These are phyloP conservation scores for Elsinoe fawcettii DNA, from an alignment of 2,329 filamentous ascomycete species.

Conservation along the genomic window DNA sequence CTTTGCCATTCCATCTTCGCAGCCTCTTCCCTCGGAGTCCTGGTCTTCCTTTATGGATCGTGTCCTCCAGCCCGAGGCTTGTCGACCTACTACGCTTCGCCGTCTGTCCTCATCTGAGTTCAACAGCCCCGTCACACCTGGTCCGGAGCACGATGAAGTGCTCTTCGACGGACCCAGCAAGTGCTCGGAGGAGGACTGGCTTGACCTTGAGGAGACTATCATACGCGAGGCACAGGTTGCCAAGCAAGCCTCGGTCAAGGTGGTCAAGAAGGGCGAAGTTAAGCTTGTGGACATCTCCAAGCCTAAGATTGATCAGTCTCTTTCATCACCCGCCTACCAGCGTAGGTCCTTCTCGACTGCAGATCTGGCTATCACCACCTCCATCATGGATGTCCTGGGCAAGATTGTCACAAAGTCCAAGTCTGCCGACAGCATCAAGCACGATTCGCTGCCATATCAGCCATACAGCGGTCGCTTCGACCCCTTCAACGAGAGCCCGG, in stretches of 20 bases:
- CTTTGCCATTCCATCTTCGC: neutral
- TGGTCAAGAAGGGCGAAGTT: neutral
- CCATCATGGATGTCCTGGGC: conserved; percentile 1
- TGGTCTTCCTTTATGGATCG: conserved; percentile 3
- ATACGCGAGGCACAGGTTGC: neutral
- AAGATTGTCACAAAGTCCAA: conserved; percentile 6
- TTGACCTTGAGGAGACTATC: neutral
- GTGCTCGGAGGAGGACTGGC: conserved; percentile 2
- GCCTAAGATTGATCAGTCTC: neutral
- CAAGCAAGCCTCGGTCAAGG: neutral
- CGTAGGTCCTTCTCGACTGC: neutral
- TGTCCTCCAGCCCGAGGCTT: conserved; percentile 2
- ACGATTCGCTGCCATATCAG: conserved; percentile 18
- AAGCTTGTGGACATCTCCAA: conserved; percentile 5
- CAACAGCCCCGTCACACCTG: neutral
- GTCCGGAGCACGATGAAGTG: neutral
- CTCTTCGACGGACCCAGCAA: neutral
- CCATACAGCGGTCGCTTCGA: conserved; percentile 8
- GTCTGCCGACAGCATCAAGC: neutral
- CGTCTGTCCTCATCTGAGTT: neutral
- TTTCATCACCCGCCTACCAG: neutral
- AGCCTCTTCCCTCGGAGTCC: neutral
- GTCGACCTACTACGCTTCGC: neutral
- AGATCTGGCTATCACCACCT: neutral
- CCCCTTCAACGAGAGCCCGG: neutral